Evolutionary conservation across 2,329 filamentous ascomycete genomes (phyloP).

Genomic region (Zymoseptoria passerinii): DNA sequence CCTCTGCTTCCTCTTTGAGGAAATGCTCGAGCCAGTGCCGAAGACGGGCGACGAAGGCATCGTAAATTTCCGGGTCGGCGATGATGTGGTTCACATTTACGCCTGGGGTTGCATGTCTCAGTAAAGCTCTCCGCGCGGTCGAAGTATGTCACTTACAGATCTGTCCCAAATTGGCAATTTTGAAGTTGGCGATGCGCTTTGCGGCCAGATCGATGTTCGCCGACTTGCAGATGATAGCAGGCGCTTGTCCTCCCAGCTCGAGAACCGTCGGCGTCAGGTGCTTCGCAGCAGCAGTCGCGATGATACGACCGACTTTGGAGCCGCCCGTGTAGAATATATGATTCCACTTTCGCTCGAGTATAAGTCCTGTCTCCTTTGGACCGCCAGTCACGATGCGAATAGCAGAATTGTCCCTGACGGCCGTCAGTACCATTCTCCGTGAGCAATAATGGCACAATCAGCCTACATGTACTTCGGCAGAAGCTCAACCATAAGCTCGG

Average conservation of each 20-base stretch:
- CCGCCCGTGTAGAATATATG: conserved; percentile 81
- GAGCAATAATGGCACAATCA: too few species aligned
- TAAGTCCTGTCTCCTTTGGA: conserved; percentile 64
- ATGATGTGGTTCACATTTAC: conserved; percentile 84
- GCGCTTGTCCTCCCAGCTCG: conserved; percentile 75
- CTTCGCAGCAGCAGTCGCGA: conserved; percentile 60
- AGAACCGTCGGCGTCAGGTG: conserved; percentile 70
- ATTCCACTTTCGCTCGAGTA: conserved; percentile 83
- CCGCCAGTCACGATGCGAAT: conserved; percentile 71
- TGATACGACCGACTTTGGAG: conserved; percentile 60
- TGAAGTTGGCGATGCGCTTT: conserved; percentile 74
- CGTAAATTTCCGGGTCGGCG: conserved; percentile 63
- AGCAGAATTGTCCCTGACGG: conserved; percentile 53
- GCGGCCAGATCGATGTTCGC: conserved; percentile 72
- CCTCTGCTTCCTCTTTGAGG: conserved; percentile 59
- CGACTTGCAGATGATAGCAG: conserved; percentile 70
- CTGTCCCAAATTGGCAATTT: conserved; percentile 75
- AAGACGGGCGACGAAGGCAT: conserved; percentile 63
- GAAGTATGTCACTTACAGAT: conserved; percentile 52
- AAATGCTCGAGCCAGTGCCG: conserved; percentile 62
- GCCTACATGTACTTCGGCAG: conserved; percentile 54
- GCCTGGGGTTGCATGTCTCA: too few species aligned
- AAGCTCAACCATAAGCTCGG: conserved; percentile 68
- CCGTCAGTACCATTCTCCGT: neutral
- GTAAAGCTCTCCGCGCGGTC: too few species aligned